A percentile compares a stretch with the other conserved stretches of the same genome.
Evolutionary conservation across 2,329 filamentous ascomycete genomes (phyloP).

Genomic region (Fusarium sp.): DNA sequence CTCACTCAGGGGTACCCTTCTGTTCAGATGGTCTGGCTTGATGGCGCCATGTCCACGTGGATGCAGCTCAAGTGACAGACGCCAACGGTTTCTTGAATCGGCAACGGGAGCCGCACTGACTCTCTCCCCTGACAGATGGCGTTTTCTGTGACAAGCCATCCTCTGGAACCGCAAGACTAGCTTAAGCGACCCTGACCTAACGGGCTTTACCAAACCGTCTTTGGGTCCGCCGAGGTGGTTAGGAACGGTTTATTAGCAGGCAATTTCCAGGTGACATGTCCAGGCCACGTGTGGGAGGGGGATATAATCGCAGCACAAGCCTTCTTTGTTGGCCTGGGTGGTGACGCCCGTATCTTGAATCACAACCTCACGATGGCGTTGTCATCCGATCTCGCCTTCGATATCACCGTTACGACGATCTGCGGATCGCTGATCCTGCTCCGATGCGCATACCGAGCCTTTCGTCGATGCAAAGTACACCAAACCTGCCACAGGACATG

Average conservation of each 20-base stretch:
- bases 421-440: slow-evolving; percentile 41
- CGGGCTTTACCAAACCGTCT: not conserved
- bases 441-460: slow-evolving; percentile 42
- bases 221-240: slow-evolving; percentile 17
- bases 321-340: not conserved
- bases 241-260: not conserved
- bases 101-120: not conserved
- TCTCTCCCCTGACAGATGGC: not conserved
- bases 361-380: slow-evolving; percentile 17
- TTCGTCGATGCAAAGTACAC: slow-evolving; percentile 39
- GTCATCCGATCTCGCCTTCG: slow-evolving; percentile 35
- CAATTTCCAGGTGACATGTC: not conserved
- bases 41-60: not conserved
- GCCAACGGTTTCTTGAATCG: not conserved
- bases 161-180: not conserved
- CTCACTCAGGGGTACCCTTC: not conserved
- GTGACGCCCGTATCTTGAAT: not conserved
- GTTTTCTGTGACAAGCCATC: not conserved
- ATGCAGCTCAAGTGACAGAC: not conserved
- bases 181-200: not conserved
- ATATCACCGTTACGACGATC: slow-evolving; percentile 39
- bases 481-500: slow-evolving; percentile 42
- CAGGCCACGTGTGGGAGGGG: not conserved
- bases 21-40: not conserved
- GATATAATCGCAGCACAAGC: slow-evolving; percentile 35